Base-by-base conservation (phyloP, 371 early-diverging fungal species). In the Mortierella sp. region DNA sequence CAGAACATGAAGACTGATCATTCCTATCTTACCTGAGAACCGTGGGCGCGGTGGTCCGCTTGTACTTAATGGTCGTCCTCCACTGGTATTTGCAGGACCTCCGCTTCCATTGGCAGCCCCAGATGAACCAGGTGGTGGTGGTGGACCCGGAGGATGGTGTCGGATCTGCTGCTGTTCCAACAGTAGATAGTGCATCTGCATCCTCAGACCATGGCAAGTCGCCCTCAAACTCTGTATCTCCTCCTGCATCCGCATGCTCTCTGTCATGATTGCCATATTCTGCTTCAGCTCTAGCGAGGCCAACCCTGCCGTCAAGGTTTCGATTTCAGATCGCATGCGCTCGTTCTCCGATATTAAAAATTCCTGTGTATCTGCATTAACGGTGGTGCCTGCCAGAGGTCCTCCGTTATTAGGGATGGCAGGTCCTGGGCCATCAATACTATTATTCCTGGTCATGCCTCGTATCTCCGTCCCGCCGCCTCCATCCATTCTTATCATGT, bases 111-210 rank as follows among this genome's bases (percentile, higher is more conserved):
- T 61, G 3, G 27, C 46, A 16, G 42, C 59, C 6, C 49, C 62
- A 10, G 67, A 45, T 8, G 73, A 59, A 0, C 68, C 64, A 28
- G 64, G 28, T 0, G 69, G 68, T n/a, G 67, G 66, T 8, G 59
- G 62, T 27, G 55, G 63, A 18, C 72, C 72, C 0, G 58, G 60
- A 3, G 55, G 67, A 13, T 56, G 64, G 26, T 60, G 68, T 1
- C 55, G 54, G 46, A 64, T 73, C 43, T 74, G 79, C n/a, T 86
- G 78, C 16, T 88, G 34, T 34, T 34, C 89, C 80, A 86, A 80
- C 70, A 87, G 71, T 7, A 87, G 16, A 67, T 84, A 87, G 54
- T 91, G 91, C 85, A 90, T 88, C 59, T 90, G 90, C 84, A 90
- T 87, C 18, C 90, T 79, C 50, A 87, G 56, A 0, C 89, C 87